Evolutionary conservation across 2,329 filamentous ascomycete species (phyloP), one percentile per base, ranked within the genome.

Genomic region (Capronia americana): DNA sequence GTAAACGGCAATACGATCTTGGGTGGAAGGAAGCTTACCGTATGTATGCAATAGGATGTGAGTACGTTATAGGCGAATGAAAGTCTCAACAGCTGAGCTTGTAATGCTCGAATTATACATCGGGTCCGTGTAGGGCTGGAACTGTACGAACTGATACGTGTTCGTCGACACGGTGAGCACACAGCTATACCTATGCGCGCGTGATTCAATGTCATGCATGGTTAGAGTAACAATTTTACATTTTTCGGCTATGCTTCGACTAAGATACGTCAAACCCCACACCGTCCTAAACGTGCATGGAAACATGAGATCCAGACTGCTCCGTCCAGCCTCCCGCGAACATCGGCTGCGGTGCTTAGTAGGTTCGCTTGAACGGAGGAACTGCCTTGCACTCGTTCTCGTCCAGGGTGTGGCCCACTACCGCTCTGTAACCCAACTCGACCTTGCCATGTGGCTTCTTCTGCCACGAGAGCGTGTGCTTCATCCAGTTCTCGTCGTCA

Each of bases 401-500:
- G 76, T 98, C 95, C 73, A 99, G 84, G 28, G 95, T 98, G 69
- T 87, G 89, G 73, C 85, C 86, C 69, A 91, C 90, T 69, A 99
- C 95, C 71, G 85, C 84, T 80, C 95, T 88, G 87, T 98, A 98
- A 70, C 87, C 85, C 70, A 98, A 85, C 69, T 98, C 90, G 63
- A 95, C 88, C 83, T 92, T 88, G 77, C 90, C 91, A 76, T 98
- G 94, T 38, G 93, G 92, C 77, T 89, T 79, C 90, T 92, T 96
- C 86, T 99, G 95, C 90, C 90, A 99, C 72, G 90, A 92, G 69
- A 99, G 87, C 54, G 92, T 96, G 87, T 99, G 95, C 90, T 98
- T 98, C 94, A 97, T 97, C 94, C 94, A 98, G 80, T 96, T 90
- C 81, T 89, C 86, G 78, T 99, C 95, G 77, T 98, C 92, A 84